A percentile compares a stretch with the other conserved stretches of the same genome.
Evolutionary conservation across 257 asterid genomes (phyloP).

Genomic region (Primulina tabacum): DNA sequence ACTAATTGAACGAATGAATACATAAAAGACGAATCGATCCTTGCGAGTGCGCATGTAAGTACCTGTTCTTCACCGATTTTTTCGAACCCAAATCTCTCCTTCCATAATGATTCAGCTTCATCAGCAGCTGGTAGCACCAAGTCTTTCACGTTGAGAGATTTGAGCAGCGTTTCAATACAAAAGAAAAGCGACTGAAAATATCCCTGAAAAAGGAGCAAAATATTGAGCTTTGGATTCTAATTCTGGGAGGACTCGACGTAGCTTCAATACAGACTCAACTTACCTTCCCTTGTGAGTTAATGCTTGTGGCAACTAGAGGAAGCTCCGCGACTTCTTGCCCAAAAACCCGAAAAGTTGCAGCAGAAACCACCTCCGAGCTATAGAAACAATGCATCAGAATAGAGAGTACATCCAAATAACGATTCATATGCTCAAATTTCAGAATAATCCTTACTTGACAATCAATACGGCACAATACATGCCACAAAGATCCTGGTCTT

Average conservation of each 20-base stretch:
- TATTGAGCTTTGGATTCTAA: neutral
- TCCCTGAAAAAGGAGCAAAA: neutral
- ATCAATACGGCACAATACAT: constrained; percentile 68
- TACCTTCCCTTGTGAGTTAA: constrained; percentile 65
- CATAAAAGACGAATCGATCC: no score
- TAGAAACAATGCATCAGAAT: constrained; percentile 19
- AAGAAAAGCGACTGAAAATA: constrained; percentile 44
- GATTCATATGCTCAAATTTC: neutral
- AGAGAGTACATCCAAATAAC: neutral
- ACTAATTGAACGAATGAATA: neutral
- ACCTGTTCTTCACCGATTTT: neutral
- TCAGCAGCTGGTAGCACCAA: constrained; percentile 57
- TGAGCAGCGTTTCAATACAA: constrained; percentile 41
- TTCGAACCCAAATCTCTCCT: neutral
- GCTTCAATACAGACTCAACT: constrained; percentile 1
- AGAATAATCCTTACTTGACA: constrained; percentile 54
- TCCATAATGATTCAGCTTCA: constrained; percentile 40
- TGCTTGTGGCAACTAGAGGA: constrained; percentile 79
- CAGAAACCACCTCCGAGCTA: constrained; percentile 72
- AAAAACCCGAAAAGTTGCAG: constrained; percentile 69
- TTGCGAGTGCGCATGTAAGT: no score
- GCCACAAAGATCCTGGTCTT: constrained; percentile 78
- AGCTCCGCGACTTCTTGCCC: constrained; percentile 86
- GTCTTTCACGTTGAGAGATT: constrained; percentile 34
- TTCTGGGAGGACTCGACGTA: neutral